phyloP scores from a whole-genome alignment of 176 grass and related monocot species.

The Bothriochloa decipiens region DNA sequence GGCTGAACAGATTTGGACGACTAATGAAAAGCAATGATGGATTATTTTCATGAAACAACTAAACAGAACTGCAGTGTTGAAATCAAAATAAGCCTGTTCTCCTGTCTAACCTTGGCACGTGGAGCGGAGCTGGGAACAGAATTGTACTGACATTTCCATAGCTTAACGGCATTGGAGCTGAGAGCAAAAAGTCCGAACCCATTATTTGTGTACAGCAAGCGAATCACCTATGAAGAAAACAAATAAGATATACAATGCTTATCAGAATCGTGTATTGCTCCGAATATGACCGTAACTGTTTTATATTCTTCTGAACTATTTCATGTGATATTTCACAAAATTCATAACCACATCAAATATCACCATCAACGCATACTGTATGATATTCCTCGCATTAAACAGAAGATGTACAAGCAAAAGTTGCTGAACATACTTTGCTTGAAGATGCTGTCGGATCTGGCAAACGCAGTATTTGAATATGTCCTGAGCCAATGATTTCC shows the following conservation, averaged over 20 bases:
- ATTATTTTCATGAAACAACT: neutral
- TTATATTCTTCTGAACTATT: neutral
- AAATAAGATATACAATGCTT: neutral
- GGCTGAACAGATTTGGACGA: constrained; percentile 58
- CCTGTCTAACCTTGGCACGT: constrained; percentile 62
- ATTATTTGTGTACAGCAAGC: constrained; percentile 54
- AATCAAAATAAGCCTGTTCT: neutral
- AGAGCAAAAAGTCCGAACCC: constrained; percentile 57
- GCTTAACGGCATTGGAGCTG: constrained; percentile 56
- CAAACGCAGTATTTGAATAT: constrained; percentile 49
- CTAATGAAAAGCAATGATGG: constrained; percentile 36
- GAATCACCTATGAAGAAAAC: constrained; percentile 44
- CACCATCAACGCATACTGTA: neutral
- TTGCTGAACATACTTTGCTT: constrained; percentile 53
- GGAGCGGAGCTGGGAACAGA: too few relatives aligned
- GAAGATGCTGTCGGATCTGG: constrained; percentile 46
- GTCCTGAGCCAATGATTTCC: constrained; percentile 50
- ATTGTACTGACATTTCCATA: too few relatives aligned
- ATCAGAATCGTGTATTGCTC: neutral
- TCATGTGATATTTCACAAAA: neutral
- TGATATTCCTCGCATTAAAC: neutral
- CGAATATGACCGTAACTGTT: neutral
- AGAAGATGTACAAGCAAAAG: neutral
- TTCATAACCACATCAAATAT: neutral
- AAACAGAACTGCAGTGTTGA: constrained; percentile 2